Conservation (phyloP, 805 yeast species). For the Zygoascus ofunaensis region DNA sequence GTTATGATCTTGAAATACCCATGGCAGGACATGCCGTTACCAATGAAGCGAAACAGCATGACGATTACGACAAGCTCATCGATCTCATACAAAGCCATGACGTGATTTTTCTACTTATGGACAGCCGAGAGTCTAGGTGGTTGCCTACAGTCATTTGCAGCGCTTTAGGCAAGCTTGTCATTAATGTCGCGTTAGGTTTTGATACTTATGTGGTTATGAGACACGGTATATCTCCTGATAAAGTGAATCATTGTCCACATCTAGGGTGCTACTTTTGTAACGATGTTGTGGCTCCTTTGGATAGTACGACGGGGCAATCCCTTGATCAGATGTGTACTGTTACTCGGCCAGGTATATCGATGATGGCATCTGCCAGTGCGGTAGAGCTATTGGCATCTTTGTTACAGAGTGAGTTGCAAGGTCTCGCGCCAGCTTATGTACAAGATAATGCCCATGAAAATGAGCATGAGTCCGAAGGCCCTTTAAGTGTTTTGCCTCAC, state of each 20-base stretch:
- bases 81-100: constrained; percentile 60
- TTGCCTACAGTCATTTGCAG: constrained; percentile 81
- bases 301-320: constrained; percentile 71
- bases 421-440: constrained; percentile 33
- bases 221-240: constrained; percentile 52
- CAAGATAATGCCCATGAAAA: constrained; percentile 14
- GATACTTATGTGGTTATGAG: constrained; percentile 91
- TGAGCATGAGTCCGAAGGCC: constrained; percentile 23
- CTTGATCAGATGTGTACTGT: constrained; percentile 98
- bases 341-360: constrained; percentile 92
- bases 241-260: constrained; percentile 23
- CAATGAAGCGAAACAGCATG: constrained; percentile 40
- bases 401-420: constrained; percentile 53
- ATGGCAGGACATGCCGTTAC: constrained; percentile 91
- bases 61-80: constrained; percentile 45
- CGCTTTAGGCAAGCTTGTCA: constrained; percentile 58
- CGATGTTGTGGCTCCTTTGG: constrained; percentile 81
- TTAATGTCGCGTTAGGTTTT: constrained; percentile 92
- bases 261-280: constrained; percentile 94
- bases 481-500: constrained; percentile 67
- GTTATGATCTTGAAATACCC: constrained; percentile 68
- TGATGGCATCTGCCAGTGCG: constrained; percentile 69
- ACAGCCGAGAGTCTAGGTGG: constrained; percentile 95
- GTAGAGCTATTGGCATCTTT: constrained; percentile 73
- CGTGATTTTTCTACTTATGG: constrained; percentile 73